phyloP scores from a whole-genome alignment of 2,329 filamentous ascomycete genomes.

The Eurotiales sp. region DNA sequence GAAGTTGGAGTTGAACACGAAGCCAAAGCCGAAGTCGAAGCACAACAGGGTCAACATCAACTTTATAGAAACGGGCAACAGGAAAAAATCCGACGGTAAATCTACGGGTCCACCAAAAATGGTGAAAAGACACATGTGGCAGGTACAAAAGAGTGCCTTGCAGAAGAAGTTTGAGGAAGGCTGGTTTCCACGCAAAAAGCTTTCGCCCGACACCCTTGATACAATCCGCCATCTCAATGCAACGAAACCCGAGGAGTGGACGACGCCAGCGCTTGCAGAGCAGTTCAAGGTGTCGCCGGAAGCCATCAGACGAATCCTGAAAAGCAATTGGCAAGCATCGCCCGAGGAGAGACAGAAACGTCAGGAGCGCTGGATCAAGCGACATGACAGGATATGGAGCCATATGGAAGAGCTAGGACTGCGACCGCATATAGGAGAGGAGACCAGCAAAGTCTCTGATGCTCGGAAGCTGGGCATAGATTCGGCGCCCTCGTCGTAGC shows the following conservation, averaged over 20 bases:
- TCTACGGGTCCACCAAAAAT: conserved; percentile 15
- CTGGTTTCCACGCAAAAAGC: conserved; percentile 78
- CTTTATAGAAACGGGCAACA: neutral
- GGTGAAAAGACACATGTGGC: conserved; percentile 58
- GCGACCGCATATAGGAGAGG: conserved; percentile 47
- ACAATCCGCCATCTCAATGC: conserved; percentile 80
- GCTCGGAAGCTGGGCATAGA: conserved; percentile 3
- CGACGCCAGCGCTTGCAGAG: conserved; percentile 66
- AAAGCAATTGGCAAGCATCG: conserved; percentile 46
- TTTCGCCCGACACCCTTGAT: conserved; percentile 89
- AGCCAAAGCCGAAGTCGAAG: neutral
- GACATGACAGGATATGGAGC: conserved; percentile 45
- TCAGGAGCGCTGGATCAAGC: conserved; percentile 42
- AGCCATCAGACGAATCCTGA: conserved; percentile 80
- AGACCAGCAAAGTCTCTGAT: conserved; percentile 2
- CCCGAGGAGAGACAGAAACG: conserved; percentile 37
- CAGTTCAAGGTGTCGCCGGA: conserved; percentile 87
- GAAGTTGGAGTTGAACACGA: neutral
- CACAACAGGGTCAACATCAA: neutral
- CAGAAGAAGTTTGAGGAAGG: conserved; percentile 71
- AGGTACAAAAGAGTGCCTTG: conserved; percentile 69
- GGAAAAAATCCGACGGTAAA: conserved; percentile 2
- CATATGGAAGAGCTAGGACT: conserved; percentile 49
- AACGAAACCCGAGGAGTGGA: conserved; percentile 73
- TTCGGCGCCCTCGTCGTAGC: neutral